Evolutionary conservation across 257 asterid species (phyloP).

Genomic region (Cinchona pubescens): DNA sequence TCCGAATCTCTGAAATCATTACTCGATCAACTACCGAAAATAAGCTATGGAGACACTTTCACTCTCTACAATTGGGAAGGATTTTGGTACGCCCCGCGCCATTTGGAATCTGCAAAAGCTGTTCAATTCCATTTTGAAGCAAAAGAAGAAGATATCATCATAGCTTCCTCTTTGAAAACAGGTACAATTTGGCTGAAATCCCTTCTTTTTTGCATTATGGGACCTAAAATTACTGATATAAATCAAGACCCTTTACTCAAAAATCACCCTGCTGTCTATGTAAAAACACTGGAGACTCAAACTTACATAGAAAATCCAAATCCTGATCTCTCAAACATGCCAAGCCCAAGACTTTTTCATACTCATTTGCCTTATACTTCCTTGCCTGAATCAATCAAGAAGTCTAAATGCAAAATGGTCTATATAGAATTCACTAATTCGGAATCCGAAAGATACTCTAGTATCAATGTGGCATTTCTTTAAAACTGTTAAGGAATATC

Average conservation of each 20-base stretch:
- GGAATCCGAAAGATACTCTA: constrained; percentile 49
- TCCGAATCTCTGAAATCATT: constrained; percentile 19
- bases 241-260: constrained; percentile 11
- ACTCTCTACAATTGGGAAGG: constrained; percentile 18
- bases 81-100: constrained; percentile 21
- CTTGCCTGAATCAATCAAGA: constrained; percentile 39
- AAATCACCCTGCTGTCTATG: constrained; percentile 2
- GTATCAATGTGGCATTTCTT: constrained; percentile 41
- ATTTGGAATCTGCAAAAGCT: constrained; percentile 15
- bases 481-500: constrained; percentile 20
- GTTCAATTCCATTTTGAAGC: constrained; percentile 14
- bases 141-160: constrained; percentile 12
- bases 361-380: constrained; percentile 39
- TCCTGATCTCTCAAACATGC: constrained; percentile 13
- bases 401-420: constrained; percentile 33
- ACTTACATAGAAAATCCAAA: neutral
- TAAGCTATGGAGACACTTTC: neutral
- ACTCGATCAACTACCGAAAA: constrained; percentile 14
- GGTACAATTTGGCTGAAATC: constrained; percentile 24
- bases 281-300: constrained; percentile 13
- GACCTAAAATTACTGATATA: constrained; percentile 6
- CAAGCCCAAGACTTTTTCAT: constrained; percentile 38
- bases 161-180: constrained; percentile 20
- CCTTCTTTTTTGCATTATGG: constrained; percentile 20
- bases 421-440: constrained; percentile 42